phyloP scores from a whole-genome alignment of 352 stramenopile species.

The Phytophthora hybrid region DNA sequence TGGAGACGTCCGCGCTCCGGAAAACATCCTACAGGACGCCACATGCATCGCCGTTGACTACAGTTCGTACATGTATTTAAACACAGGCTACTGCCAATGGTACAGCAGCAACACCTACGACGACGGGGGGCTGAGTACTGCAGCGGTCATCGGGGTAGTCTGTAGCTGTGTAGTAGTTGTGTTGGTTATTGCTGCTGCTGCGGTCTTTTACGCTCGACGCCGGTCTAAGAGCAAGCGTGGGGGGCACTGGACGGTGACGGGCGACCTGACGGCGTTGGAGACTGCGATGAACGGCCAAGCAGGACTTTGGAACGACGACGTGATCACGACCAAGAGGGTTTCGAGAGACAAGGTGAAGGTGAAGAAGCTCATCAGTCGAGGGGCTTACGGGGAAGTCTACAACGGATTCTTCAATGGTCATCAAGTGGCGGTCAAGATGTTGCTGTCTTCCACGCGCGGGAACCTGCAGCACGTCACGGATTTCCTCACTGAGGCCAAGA shows the following conservation, averaged over 20 bases:
- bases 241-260: neutral
- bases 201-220: neutral
- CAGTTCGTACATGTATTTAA: neutral
- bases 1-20: neutral
- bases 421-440: slow-evolving; percentile 38
- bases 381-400: slow-evolving; percentile 26
- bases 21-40: neutral
- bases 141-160: neutral
- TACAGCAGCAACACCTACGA: neutral
- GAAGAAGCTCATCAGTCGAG: slow-evolving; percentile 37
- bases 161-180: neutral
- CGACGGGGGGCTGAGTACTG: neutral
- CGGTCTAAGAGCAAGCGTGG: neutral
- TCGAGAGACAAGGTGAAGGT: slow-evolving; percentile 40
- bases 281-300: neutral
- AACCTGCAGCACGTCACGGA: slow-evolving; percentile 37
- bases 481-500: slow-evolving; percentile 66
- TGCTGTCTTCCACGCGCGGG: slow-evolving; percentile 29
- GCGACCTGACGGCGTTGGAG: neutral
- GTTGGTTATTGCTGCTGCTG: neutral
- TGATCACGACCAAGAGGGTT: slow-evolving; percentile 35
- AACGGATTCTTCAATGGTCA: neutral
- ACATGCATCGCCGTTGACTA: neutral
- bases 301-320: slow-evolving; percentile 40
- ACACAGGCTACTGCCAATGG: neutral